Conservation (phyloP, 768 basidiomycete species). For the Agaricus subrufescens region DNA sequence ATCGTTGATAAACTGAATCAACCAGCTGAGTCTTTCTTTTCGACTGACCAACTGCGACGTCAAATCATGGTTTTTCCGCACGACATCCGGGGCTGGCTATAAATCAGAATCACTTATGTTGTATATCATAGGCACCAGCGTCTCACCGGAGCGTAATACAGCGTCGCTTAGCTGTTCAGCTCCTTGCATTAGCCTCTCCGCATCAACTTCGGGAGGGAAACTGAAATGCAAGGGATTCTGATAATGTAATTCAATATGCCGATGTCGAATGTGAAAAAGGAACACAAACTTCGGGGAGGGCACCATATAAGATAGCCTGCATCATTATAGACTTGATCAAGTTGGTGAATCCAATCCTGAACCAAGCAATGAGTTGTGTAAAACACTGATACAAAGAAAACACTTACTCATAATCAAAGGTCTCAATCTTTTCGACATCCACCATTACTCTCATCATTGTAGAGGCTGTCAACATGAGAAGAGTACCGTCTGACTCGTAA, state of each 20-base stretch:
- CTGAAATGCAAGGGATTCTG: slow-evolving; percentile 79
- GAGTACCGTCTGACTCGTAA: slow-evolving; percentile 39
- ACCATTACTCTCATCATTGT: slow-evolving; percentile 65
- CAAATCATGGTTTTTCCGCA: slow-evolving; percentile 75
- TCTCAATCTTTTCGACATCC: slow-evolving; percentile 55
- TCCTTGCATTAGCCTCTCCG: slow-evolving; percentile 73
- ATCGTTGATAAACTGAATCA: slow-evolving; percentile 87
- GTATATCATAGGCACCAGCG: neutral
- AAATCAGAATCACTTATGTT: neutral
- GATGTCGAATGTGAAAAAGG: neutral
- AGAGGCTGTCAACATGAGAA: slow-evolving; percentile 62
- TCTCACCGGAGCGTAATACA: slow-evolving; percentile 67
- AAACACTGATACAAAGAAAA: slow-evolving; percentile 1
- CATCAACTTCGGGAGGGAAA: slow-evolving; percentile 76
- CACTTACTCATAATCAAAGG: slow-evolving; percentile 62
- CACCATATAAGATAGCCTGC: slow-evolving; percentile 77
- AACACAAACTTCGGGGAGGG: slow-evolving; percentile 52
- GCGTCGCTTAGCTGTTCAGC: slow-evolving; percentile 71
- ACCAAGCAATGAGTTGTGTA: neutral
- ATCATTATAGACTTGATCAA: slow-evolving; percentile 78
- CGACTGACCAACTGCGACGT: slow-evolving; percentile 71
- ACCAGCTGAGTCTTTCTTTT: slow-evolving; percentile 71
- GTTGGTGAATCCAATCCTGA: slow-evolving; percentile 57
- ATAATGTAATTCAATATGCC: slow-evolving; percentile 19
- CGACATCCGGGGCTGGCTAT: slow-evolving; percentile 54